A percentile compares a stretch with the other conserved stretches of the same genome.
phyloP scores from a whole-genome alignment of 169 alveolate species.

The Cryptosporidium andersoni region DNA sequence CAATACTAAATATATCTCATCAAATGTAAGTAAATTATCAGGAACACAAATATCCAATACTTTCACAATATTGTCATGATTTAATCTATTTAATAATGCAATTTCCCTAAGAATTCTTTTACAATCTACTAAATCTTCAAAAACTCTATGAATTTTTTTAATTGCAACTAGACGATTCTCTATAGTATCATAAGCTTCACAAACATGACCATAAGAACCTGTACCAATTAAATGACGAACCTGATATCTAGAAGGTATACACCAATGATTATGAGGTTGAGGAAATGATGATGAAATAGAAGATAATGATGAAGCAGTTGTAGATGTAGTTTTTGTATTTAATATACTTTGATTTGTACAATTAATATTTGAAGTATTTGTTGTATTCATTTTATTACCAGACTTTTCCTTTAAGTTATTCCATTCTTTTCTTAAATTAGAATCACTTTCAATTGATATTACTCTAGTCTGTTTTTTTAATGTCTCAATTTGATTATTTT shows the following conservation, averaged over 20 bases:
- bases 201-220: slow-evolving; percentile 93
- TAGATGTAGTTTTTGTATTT: slow-evolving; percentile 35
- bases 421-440: not conserved
- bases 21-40: slow-evolving; percentile 86
- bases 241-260: slow-evolving; percentile 85
- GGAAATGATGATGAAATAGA: slow-evolving; percentile 17
- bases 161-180: slow-evolving; percentile 92
- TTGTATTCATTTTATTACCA: not conserved
- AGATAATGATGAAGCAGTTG: slow-evolving; percentile 35
- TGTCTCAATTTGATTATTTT: not conserved
- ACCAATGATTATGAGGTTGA: slow-evolving; percentile 52
- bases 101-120: slow-evolving; percentile 95
- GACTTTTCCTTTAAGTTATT: slow-evolving; percentile 5
- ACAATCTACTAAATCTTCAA: slow-evolving; percentile 96
- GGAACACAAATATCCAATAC: slow-evolving; percentile 91
- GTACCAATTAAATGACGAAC: slow-evolving; percentile 89
- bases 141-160: slow-evolving; percentile 92
- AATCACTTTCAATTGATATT: slow-evolving; percentile 24
- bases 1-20: slow-evolving; percentile 94
- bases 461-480: slow-evolving; percentile 46
- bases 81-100: slow-evolving; percentile 90
- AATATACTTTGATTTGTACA: not conserved
- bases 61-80: slow-evolving; percentile 90
- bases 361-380: not conserved
- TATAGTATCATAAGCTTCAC: slow-evolving; percentile 86